Percentiles rank a stretch among this genome's conserved stretches.
Conservation (phyloP, 2,329 filamentous ascomycete genomes). For the Aureobasidium sp. region DNA sequence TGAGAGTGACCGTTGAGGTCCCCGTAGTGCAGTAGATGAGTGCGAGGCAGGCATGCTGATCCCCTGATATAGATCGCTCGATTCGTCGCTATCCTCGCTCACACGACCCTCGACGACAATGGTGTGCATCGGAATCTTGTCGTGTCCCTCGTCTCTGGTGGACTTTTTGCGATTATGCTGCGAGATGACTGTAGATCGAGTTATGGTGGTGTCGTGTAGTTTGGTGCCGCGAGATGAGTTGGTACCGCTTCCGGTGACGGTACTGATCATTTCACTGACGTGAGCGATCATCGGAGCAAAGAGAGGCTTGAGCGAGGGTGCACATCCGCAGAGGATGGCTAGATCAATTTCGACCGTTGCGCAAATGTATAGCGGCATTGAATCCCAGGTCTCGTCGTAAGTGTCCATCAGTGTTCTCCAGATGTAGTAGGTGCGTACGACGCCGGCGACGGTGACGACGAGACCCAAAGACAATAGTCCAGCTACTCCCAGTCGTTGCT, state of each 20-base stretch:
- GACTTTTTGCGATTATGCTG: not conserved
- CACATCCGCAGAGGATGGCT: slow-evolving; percentile 37
- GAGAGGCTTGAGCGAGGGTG: slow-evolving; percentile 31
- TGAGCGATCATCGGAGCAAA: slow-evolving; percentile 2
- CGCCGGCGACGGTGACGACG: slow-evolving; percentile 25
- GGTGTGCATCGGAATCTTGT: not conserved
- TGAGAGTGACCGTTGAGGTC: not conserved
- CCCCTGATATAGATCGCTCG: not conserved
- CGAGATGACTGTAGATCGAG: not conserved
- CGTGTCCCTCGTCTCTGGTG: not conserved
- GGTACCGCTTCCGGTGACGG: not conserved
- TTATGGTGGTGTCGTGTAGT: not conserved
- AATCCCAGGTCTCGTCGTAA: slow-evolving; percentile 41
- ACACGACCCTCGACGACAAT: not conserved
- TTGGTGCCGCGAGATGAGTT: not conserved
- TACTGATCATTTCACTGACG: slow-evolving; percentile 10
- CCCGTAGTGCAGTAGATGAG: not conserved
- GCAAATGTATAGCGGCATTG: slow-evolving; percentile 42
- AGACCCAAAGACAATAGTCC: slow-evolving; percentile 18
- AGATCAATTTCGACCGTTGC: slow-evolving; percentile 42
- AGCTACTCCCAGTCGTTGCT: slow-evolving; percentile 27
- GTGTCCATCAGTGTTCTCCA: slow-evolving; percentile 35
- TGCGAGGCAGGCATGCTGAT: not conserved
- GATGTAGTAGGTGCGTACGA: slow-evolving; percentile 39
- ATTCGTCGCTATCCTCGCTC: not conserved